Base-by-base conservation (phyloP, 2,329 filamentous ascomycete species). In the Dactylellina drechsleri region DNA sequence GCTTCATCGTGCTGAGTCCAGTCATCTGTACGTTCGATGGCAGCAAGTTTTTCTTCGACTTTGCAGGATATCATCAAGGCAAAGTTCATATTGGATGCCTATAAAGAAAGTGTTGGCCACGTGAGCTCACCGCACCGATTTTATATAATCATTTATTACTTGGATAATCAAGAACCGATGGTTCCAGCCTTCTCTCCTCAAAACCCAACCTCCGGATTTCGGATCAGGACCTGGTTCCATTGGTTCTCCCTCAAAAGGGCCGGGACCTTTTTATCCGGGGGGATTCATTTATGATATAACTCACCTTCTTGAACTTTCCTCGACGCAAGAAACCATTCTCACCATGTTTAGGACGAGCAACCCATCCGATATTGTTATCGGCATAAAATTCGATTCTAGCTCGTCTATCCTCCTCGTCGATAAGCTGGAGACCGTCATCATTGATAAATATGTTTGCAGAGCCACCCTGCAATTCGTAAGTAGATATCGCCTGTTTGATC, bases 401-500 rank as follows among this genome's bases (percentile, higher is more conserved):
- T 59, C 84, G 85, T 57, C 88, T 85, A 54, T 89, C 87, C 74
- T 89, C 86, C 71, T 88, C 87, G 6, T 84, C 82, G 57, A 92
- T 83, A 40, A 92, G 83, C 81, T 92, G 90, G 61, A 92, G 84
- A 78, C 90, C 90, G 77, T 92, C 90, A 77, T 92, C 90, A 80
- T 92, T 91, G 82, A 92, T 84, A 79, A 92, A 91, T 82, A 92
- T 89, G 80, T 92, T 92, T 77, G 89, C 90, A 6, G 89, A 91
- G n/a, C 90, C 90, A 77, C 90, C 90, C 79, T 92, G 90, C 16
- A 91, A 84, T 80, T 92, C 90, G 79, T 92, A 92, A 0, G 89
- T 91, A 36, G 89, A 90, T 80, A 92, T 92, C 76, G 90, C 90
- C 78, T 90, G 86, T 83, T 92, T 92, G 82, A 93, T 86, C 1